Conservation (phyloP, 768 basidiomycete species). For the Russula sp. region DNA sequence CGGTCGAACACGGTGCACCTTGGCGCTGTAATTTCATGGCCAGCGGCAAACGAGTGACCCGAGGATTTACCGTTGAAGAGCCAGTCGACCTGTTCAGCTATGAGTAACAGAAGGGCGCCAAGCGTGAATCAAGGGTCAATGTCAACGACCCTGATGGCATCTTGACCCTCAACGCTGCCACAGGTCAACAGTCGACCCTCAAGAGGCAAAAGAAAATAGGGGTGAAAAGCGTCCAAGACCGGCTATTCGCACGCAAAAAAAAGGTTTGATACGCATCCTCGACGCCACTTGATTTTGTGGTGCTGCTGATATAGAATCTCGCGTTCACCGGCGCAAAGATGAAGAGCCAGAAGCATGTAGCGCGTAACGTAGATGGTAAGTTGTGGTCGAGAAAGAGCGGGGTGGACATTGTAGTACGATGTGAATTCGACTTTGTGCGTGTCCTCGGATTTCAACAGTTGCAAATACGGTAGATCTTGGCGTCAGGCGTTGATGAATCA, state of each 20-base stretch:
- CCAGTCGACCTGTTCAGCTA: not conserved
- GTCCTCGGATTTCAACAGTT: not conserved
- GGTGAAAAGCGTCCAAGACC: not conserved
- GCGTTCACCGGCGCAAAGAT: not conserved
- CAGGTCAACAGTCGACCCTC: not conserved
- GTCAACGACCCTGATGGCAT: not conserved
- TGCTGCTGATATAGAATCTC: not conserved
- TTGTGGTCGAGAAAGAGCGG: not conserved
- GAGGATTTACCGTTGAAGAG: too few relatives aligned
- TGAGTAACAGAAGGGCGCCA: not conserved
- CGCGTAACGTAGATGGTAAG: not conserved
- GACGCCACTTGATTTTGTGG: not conserved
- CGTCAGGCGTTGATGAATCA: too few relatives aligned
- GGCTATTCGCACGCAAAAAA: not conserved
- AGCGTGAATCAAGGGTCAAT: not conserved
- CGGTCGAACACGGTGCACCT: not conserved
- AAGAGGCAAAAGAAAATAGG: not conserved
- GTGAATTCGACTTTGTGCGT: not conserved
- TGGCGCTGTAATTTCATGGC: not conserved
- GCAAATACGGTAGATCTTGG: not conserved
- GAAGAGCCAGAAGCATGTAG: not conserved
- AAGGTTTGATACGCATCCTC: not conserved
- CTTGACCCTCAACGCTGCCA: not conserved
- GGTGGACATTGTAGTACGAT: not conserved
- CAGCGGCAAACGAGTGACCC: not conserved